Evolutionary conservation across 176 grass and related monocot species (phyloP).

Genomic region (Pharus latifolius): DNA sequence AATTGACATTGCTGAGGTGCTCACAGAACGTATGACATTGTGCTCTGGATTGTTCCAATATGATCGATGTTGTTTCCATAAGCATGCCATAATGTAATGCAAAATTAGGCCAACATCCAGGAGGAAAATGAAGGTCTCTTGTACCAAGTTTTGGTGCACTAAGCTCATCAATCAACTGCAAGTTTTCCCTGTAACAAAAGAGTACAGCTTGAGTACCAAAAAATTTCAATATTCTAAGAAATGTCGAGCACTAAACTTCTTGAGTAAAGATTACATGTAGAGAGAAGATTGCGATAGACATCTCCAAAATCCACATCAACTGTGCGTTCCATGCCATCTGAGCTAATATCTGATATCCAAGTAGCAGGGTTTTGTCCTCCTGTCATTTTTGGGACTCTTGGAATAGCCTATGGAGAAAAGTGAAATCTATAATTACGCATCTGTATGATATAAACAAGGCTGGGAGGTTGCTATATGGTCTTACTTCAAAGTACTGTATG

Average conservation of each 20-base stretch:
- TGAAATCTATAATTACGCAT: neutral
- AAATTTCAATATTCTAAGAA: neutral
- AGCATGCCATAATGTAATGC: constrained; percentile 32
- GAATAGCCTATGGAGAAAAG: constrained; percentile 1
- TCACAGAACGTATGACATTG: constrained; percentile 34
- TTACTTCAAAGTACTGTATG: constrained; percentile 47
- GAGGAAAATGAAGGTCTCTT: constrained; percentile 25
- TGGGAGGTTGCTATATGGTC: no score
- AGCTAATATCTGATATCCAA: constrained; percentile 20
- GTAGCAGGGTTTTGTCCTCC: constrained; percentile 24
- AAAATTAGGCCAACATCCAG: constrained; percentile 23
- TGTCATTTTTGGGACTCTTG: constrained; percentile 15
- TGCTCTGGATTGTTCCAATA: constrained; percentile 53
- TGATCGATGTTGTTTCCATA: constrained; percentile 43
- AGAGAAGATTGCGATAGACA: neutral
- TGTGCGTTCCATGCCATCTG: constrained; percentile 16
- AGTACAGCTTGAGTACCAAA: neutral
- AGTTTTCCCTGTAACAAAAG: constrained; percentile 23
- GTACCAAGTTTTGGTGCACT: neutral
- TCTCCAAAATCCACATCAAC: constrained; percentile 14
- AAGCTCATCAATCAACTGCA: constrained; percentile 32
- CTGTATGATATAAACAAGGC: neutral
- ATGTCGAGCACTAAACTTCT: neutral
- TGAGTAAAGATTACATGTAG: neutral
- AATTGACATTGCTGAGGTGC: constrained; percentile 20